A percentile compares a stretch with the other conserved stretches of the same genome.
phyloP scores from a whole-genome alignment of 192 early-diverging fungal species.

The Dispira simplex region DNA sequence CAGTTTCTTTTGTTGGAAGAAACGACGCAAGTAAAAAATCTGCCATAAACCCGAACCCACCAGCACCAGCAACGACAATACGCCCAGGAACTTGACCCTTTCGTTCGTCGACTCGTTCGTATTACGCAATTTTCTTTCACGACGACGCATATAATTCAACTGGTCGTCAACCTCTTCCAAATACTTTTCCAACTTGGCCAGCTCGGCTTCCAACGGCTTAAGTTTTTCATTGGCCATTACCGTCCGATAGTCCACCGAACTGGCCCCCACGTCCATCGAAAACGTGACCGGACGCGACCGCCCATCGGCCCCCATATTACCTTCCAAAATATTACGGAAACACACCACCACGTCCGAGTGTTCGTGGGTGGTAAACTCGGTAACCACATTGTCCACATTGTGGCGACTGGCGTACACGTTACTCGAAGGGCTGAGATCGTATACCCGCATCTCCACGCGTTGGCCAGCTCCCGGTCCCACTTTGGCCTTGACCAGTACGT shows the following conservation, averaged over 20 bases:
- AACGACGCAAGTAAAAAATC: constrained; percentile 66
- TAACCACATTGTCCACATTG: constrained; percentile 43
- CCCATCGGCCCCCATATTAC: constrained; percentile 29
- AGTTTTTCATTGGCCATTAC: constrained; percentile 63
- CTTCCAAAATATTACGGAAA: constrained; percentile 56
- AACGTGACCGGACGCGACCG: constrained; percentile 48
- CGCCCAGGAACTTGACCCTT: constrained; percentile 67
- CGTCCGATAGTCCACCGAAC: constrained; percentile 58
- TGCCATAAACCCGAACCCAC: constrained; percentile 61
- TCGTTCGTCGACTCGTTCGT: constrained; percentile 89
- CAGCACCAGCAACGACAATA: constrained; percentile 55
- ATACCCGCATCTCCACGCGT: constrained; percentile 39
- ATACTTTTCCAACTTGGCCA: constrained; percentile 61
- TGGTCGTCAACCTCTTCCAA: constrained; percentile 66
- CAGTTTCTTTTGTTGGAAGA: constrained; percentile 83
- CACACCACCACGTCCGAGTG: constrained; percentile 74
- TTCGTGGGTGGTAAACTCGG: constrained; percentile 71
- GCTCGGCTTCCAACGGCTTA: constrained; percentile 76
- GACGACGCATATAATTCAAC: constrained; percentile 66
- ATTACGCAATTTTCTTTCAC: constrained; percentile 73
- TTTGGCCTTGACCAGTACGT: constrained; percentile 53
- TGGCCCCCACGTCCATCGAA: constrained; percentile 70
- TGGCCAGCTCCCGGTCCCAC: constrained; percentile 58
- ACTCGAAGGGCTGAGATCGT: constrained; percentile 48
- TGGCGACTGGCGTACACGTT: constrained; percentile 59